These are phyloP conservation scores for Naganishia albida DNA, from an alignment of 1,284 basidiomycete genomes.

Conservation along the genomic window DNA sequence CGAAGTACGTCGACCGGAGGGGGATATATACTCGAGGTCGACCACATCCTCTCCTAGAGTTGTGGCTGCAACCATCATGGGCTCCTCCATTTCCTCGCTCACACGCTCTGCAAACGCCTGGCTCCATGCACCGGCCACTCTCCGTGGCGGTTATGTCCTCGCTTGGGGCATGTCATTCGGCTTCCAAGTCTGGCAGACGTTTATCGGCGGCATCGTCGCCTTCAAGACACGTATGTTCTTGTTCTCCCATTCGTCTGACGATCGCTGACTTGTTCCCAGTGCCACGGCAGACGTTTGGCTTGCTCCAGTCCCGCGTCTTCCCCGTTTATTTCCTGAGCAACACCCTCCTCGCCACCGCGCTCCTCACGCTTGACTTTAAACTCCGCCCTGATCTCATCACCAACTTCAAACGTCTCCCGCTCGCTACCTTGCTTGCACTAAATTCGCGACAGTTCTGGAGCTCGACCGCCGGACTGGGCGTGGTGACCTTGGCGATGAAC, in stretches of 20 bases:
- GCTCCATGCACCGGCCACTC: constrained; percentile 49
- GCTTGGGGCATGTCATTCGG: constrained; percentile 54
- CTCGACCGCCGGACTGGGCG: constrained; percentile 66
- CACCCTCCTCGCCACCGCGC: constrained; percentile 60
- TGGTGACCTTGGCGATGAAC: constrained; percentile 59
- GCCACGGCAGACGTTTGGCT: constrained; percentile 73
- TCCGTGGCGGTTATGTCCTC: constrained; percentile 54
- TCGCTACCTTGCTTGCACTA: constrained; percentile 54
- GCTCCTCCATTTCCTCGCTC: constrained; percentile 21
- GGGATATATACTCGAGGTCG: background rate
- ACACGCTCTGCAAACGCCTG: constrained; percentile 16
- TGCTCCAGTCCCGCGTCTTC: constrained; percentile 71
- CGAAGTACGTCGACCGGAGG: background rate
- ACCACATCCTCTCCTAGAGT: background rate
- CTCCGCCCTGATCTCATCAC: constrained; percentile 59
- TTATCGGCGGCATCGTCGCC: constrained; percentile 30
- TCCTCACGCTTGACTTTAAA: constrained; percentile 66
- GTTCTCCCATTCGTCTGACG: background rate
- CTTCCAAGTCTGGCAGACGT: constrained; percentile 45
- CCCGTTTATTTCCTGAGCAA: constrained; percentile 72
- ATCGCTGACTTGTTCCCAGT: constrained; percentile 20
- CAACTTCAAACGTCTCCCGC: constrained; percentile 56
- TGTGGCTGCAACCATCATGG: constrained; percentile 16
- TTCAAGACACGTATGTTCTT: constrained; percentile 26
- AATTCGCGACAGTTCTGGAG: constrained; percentile 54